Base-by-base conservation (phyloP, 495 filamentous ascomycete species). In the Oidiodendron maius region DNA sequence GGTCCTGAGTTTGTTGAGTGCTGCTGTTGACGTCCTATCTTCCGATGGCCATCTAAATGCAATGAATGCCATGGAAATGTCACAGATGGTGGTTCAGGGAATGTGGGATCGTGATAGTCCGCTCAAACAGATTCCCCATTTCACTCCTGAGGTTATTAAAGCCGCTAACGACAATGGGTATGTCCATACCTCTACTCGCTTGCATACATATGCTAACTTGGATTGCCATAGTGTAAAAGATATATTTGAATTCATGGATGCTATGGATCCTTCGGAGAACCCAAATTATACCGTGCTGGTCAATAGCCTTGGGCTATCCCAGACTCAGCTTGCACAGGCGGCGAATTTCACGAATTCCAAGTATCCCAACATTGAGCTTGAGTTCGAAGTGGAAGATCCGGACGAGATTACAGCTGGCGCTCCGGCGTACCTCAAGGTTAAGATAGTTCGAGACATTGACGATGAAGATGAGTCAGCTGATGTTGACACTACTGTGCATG, bases 51-150 rank as follows among this genome's bases (percentile, higher is more conserved):
- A 97, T 51, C 68, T 97, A 42, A 99, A 97, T 60, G 91, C 93
- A 47, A 93, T 95, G 83, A 88, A 82, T 57, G 93, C 94, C 21
- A 99, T 99, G 93, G 93, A 99, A 66, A 86, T 99, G 83, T 95
- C 89, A 18, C 93, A 99, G 66, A 99, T 99, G 93, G 86, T 91
- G 46, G 90, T 99, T 16, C 93, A 99, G 66, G 90, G 87, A 23
- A 95, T 96, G 87, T 99, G 93, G 93, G 90, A 97, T 70, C 85
- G 89, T 18, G 93, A 99, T 65, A 93, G 86, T 53, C 89, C 94
- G 38, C 75, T 99, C 43, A 96, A 95, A 71, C 93, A 99, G 69
- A 96, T 99, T 56, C 93, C 93, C 51, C 86, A 96, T 67, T 99
- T 99, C 65, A 78, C 83, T 4, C 78, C 85, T 21, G 82, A 93